A percentile compares a stretch with the other conserved stretches of the same genome.
Evolutionary conservation across 805 yeast genomes (phyloP).

Genomic region (Candida succiphila): DNA sequence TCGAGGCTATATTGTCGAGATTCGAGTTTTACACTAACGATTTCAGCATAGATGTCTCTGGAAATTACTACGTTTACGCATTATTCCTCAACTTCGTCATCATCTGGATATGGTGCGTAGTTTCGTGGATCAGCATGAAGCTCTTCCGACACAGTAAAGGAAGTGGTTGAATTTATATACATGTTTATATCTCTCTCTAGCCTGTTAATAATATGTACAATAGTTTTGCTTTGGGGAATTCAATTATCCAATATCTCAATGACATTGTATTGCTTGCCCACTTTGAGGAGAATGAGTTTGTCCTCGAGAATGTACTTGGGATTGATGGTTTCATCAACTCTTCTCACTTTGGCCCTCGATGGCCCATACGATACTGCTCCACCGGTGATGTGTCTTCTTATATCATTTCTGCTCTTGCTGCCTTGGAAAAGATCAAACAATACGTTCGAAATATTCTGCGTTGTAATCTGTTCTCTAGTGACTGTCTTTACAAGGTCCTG

Average conservation of each 20-base stretch:
- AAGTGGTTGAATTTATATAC: conserved; percentile 20
- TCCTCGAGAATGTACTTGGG: conserved; percentile 46
- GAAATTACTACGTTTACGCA: conserved; percentile 20
- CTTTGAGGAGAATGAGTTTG: conserved; percentile 51
- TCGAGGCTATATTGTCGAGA: neutral
- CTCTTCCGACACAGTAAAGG: conserved; percentile 74
- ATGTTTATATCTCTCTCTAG: neutral
- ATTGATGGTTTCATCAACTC: conserved; percentile 38
- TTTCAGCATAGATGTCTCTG: conserved; percentile 9
- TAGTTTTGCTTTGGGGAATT: neutral
- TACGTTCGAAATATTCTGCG: conserved; percentile 38
- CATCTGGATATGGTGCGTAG: conserved; percentile 60
- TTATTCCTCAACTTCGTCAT: conserved; percentile 23
- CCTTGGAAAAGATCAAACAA: conserved; percentile 32
- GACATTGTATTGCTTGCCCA: conserved; percentile 66
- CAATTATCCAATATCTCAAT: conserved; percentile 26
- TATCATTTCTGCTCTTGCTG: conserved; percentile 26
- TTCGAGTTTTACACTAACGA: neutral
- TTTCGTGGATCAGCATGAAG: conserved; percentile 75
- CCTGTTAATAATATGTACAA: conserved; percentile 6
- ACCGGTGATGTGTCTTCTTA: conserved; percentile 41
- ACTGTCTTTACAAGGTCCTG: conserved; percentile 44
- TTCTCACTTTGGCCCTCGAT: conserved; percentile 38
- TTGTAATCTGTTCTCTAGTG: conserved; percentile 18
- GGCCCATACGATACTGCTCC: conserved; percentile 72